Evolutionary conservation across 2,329 filamentous ascomycete genomes (phyloP).

Genomic region (Neonectria sp.): DNA sequence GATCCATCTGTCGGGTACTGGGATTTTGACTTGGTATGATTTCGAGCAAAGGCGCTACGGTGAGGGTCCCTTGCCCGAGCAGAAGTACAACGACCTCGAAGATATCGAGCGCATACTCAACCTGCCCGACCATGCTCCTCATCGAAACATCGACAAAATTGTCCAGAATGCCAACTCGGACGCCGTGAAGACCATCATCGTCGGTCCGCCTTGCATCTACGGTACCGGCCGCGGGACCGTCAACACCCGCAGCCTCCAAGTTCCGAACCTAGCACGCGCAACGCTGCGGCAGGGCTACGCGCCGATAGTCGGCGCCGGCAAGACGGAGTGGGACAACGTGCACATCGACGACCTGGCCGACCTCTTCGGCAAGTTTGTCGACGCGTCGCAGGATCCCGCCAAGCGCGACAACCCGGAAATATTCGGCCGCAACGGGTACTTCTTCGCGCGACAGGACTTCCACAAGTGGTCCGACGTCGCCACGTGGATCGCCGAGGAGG

Average conservation of each 20-base stretch:
- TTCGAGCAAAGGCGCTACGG: conserved; percentile 58
- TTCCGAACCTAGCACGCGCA: conserved; percentile 59
- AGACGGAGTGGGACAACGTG: conserved; percentile 68
- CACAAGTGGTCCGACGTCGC: conserved; percentile 76
- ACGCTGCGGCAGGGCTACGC: conserved; percentile 61
- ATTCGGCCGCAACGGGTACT: conserved; percentile 77
- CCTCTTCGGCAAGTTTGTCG: conserved; percentile 61
- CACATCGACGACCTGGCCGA: conserved; percentile 64
- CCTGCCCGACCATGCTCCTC: conserved; percentile 70
- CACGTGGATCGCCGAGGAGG: conserved; percentile 69
- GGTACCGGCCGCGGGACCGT: conserved; percentile 63
- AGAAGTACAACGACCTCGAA: conserved; percentile 72
- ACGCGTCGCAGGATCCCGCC: conserved; percentile 68
- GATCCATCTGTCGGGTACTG: conserved; percentile 67
- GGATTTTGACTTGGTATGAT: conserved; percentile 65
- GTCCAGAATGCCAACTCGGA: conserved; percentile 63
- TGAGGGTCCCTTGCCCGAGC: conserved; percentile 58
- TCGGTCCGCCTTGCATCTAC: conserved; percentile 68
- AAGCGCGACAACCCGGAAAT: conserved; percentile 71
- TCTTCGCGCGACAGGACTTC: conserved; percentile 74
- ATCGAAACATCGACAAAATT: conserved; percentile 79
- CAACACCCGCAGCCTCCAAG: conserved; percentile 66
- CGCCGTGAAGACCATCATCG: conserved; percentile 60
- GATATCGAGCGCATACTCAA: conserved; percentile 69
- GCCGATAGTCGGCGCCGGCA: conserved; percentile 60